phyloP scores from a whole-genome alignment of 495 filamentous ascomycete species.

The Penicillium diatomitis region DNA sequence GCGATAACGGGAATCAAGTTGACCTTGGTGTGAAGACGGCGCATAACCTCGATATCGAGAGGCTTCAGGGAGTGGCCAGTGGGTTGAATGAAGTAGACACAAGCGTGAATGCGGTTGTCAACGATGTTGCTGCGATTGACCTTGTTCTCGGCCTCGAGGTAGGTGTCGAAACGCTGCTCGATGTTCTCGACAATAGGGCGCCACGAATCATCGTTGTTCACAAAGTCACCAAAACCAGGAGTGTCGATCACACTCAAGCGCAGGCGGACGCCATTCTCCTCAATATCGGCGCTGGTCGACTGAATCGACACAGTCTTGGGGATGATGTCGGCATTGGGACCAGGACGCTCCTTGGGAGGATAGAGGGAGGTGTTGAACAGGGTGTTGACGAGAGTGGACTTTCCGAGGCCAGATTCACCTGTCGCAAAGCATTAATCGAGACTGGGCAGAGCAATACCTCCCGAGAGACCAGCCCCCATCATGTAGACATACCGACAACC shows the following conservation, averaged over 20 bases:
- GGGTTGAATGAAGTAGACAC: slow-evolving; percentile 98
- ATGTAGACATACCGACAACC: slow-evolving; percentile 76
- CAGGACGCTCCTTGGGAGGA: slow-evolving; percentile 95
- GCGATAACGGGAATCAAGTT: slow-evolving; percentile 99
- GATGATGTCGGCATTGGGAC: slow-evolving; percentile 92
- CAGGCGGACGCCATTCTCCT: slow-evolving; percentile 97
- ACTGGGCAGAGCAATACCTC: too few species aligned
- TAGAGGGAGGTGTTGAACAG: slow-evolving; percentile 99
- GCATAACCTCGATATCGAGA: slow-evolving; percentile 98
- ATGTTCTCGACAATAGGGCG: slow-evolving; percentile 98
- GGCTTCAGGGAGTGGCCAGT: slow-evolving; percentile 99
- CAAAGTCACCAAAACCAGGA: slow-evolving; percentile 96
- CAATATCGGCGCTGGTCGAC: slow-evolving; percentile 96
- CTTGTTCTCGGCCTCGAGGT: slow-evolving; percentile 98
- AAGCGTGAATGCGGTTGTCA: slow-evolving; percentile 96
- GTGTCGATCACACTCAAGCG: slow-evolving; percentile 96
- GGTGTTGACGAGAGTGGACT: slow-evolving; percentile 98
- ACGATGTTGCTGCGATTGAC: slow-evolving; percentile 99
- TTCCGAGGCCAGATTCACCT: slow-evolving; percentile 99
- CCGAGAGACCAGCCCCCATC: too few species aligned
- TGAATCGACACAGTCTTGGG: slow-evolving; percentile 99
- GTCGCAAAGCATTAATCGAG: not conserved
- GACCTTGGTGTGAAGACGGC: slow-evolving; percentile 98
- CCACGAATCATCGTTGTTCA: slow-evolving; percentile 99
- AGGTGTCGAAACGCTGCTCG: slow-evolving; percentile 95